phyloP scores from a whole-genome alignment of 345 rosid genomes.

The Excoecaria agallocha region DNA sequence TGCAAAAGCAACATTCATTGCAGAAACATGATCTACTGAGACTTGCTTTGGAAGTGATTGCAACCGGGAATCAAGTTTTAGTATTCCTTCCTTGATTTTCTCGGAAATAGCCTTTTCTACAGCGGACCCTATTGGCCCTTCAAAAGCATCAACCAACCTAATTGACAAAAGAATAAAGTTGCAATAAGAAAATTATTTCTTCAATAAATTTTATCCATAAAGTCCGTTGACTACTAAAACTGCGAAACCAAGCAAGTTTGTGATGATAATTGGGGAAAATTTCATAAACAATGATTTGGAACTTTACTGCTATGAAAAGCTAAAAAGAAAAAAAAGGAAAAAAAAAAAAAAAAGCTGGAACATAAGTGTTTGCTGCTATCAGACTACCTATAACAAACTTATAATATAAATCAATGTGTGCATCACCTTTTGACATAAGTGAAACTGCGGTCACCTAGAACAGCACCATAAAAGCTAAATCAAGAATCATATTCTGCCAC shows the following conservation, averaged over 20 bases:
- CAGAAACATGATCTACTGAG: slow-evolving; percentile 43
- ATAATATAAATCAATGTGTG: neutral
- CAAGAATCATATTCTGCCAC: neutral
- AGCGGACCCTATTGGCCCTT: slow-evolving; percentile 45
- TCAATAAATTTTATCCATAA: neutral
- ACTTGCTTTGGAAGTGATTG: slow-evolving; percentile 63
- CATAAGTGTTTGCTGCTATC: neutral
- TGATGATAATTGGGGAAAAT: neutral
- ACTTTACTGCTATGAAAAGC: neutral
- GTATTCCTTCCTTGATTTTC: slow-evolving; percentile 52
- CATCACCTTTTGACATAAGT: neutral
- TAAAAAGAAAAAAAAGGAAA: too few species aligned
- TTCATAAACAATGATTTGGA: neutral
- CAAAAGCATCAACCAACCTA: slow-evolving; percentile 67
- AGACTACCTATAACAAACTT: neutral
- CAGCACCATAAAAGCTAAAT: neutral
- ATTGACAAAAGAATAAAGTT: slow-evolving; percentile 9
- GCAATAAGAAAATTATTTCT: neutral
- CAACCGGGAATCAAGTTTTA: slow-evolving; percentile 50
- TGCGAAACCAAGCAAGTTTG: neutral
- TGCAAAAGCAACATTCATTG: slow-evolving; percentile 61
- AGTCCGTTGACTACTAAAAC: neutral
- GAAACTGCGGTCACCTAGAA: neutral
- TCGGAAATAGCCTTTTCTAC: slow-evolving; percentile 50
- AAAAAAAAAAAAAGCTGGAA: too few species aligned